These are phyloP conservation scores for Kandelia obovata DNA, from an alignment of 345 rosid species.

Conservation along the genomic window DNA sequence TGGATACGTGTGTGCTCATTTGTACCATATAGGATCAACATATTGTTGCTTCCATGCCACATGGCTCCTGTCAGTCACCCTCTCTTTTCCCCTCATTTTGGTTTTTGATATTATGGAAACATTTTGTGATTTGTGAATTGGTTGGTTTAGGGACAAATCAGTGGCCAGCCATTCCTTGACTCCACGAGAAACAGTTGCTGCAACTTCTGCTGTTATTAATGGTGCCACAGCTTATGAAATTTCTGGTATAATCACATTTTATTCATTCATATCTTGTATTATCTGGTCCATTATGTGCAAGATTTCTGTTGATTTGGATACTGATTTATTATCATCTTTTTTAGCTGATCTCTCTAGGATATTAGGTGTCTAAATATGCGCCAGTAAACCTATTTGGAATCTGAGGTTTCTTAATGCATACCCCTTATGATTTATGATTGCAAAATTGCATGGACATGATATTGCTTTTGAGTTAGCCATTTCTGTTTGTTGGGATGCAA, in stretches of 20 bases:
- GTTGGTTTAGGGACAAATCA: conserved; percentile 18
- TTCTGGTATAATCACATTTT: conserved; percentile 9
- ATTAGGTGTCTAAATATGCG: too few species aligned
- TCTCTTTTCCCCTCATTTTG: neutral
- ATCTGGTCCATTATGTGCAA: too few species aligned
- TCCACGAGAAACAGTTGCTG: conserved; percentile 12
- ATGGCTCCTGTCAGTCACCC: neutral
- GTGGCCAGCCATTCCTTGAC: conserved; percentile 24
- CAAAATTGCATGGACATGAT: too few species aligned
- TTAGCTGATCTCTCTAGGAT: too few species aligned
- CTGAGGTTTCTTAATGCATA: too few species aligned
- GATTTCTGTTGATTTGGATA: too few species aligned
- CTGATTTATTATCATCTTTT: too few species aligned
- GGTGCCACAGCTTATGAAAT: conserved; percentile 19
- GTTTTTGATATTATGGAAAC: neutral
- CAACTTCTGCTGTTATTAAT: conserved; percentile 9
- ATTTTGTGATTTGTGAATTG: neutral
- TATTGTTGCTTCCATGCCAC: neutral
- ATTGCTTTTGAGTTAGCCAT: too few species aligned
- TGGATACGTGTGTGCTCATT: neutral
- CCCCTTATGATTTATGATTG: too few species aligned
- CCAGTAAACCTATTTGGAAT: too few species aligned
- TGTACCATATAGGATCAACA: too few species aligned
- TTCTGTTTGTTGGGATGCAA: neutral
- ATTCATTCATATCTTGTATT: neutral